phyloP scores from a whole-genome alignment of 768 basidiomycete genomes.

The Udeniomyces megalosporus region DNA sequence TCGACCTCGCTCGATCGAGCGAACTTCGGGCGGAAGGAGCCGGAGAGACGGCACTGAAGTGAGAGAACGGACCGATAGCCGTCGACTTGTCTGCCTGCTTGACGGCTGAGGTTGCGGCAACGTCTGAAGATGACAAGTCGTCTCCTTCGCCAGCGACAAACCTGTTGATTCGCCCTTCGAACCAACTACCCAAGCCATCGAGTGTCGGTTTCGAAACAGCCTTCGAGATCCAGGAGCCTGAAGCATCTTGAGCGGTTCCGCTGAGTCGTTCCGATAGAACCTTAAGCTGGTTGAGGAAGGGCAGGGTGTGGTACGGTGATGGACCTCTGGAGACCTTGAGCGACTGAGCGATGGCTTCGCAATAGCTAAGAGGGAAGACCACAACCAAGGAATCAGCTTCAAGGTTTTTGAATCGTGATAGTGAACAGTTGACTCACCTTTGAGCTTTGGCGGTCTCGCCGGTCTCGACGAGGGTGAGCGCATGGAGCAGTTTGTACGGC shows the following conservation, averaged over 20 bases:
- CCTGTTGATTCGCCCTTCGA: slow-evolving; percentile 81
- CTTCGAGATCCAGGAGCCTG: slow-evolving; percentile 68
- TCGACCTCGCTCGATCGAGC: slow-evolving; percentile 21
- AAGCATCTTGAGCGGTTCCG: slow-evolving; percentile 59
- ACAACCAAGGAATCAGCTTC: not conserved
- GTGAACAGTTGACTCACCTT: slow-evolving; percentile 36
- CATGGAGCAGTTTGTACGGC: slow-evolving; percentile 68
- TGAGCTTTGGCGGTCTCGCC: slow-evolving; percentile 63
- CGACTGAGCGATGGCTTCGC: slow-evolving; percentile 61
- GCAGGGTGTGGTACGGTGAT: slow-evolving; percentile 44
- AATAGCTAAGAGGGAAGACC: slow-evolving; percentile 80
- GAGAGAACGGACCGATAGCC: slow-evolving; percentile 64
- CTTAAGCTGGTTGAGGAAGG: slow-evolving; percentile 57
- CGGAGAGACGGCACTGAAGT: slow-evolving; percentile 83
- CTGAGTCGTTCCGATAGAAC: slow-evolving; percentile 61
- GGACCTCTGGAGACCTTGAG: slow-evolving; percentile 35
- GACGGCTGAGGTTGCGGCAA: no score
- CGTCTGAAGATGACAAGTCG: not conserved
- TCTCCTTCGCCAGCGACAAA: slow-evolving; percentile 74
- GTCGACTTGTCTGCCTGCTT: not conserved
- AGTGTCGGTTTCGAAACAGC: slow-evolving; percentile 80
- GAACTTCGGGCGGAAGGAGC: slow-evolving; percentile 29
- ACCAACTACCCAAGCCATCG: slow-evolving; percentile 78
- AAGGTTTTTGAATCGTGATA: not conserved
- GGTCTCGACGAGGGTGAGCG: slow-evolving; percentile 56